Evolutionary conservation across 139 green algal species (phyloP), one percentile per base, ranked within the genome.

Genomic region (Monoraphidium neglectum): DNA sequence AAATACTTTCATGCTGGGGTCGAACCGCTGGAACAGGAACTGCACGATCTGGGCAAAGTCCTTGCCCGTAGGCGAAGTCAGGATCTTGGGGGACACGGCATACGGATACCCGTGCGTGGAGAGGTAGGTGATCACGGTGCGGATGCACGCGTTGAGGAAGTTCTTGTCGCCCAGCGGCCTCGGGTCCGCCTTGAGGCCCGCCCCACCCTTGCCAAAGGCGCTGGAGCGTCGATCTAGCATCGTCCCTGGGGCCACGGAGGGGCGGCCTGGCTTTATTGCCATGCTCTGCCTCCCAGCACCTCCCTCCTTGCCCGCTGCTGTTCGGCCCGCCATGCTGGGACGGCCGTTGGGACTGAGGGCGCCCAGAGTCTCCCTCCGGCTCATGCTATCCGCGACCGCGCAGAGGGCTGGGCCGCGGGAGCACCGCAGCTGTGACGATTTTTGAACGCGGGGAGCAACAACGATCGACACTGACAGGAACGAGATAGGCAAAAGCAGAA

Each of bases 31-130:
- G 66, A 94, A 89, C 3, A 98, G 85, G 83, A 97, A 98, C n/a
- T 86, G 74, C 51, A 95, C 88, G 63, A 98, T 89, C 77, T 93
- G 81, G 28, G 84, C 84, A 82, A 98, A 97, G 72, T 98, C 95
- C 81, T 98, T 98, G 66, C 82, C 91, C 53, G 95, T 98, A 38
- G 94, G 94, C 60, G 79, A 90, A 53, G 87, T 67, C 15, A 98
- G 84, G 10, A 87, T 83, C 76, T 97, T 98, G 13, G 86, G 88
- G 0, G 93, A 90, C 13, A 98, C 73, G 4, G 86, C 64, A 32
- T 91, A 82, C 15, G 95, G 87, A 72, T 97, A 98, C 28, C 87
- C 85, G 68, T 98, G 91, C 0, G 81, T 82, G 21, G 89, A 88
- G 4, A 97, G 81, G 84, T 95, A 98, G 1, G 82, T 75, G 40